Evolutionary conservation across 2,329 filamentous ascomycete species (phyloP), one percentile per base, ranked within the genome.

Genomic region (Eutypa lata): DNA sequence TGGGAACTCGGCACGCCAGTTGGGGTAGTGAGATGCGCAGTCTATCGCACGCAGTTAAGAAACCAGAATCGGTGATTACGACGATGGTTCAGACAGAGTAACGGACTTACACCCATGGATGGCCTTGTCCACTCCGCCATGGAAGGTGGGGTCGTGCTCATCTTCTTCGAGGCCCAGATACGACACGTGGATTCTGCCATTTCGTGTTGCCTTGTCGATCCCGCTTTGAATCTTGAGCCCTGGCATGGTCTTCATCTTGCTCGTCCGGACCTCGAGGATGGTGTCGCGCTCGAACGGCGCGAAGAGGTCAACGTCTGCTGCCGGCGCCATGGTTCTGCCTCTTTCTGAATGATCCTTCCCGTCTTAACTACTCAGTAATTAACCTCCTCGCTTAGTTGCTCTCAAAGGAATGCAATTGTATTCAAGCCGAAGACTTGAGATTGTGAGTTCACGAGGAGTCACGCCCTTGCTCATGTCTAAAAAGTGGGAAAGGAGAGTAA

Each of bases 121-220:
- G 0, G 84, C 85, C 65, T 87, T 88, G 54, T 89, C 85, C 0
- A 70, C 66, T 0, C 83, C 83, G 7, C 83, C 83, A 53, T 88
- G 85, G 49, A 83, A 82, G 1, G 77, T 79, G 24, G 75, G 77
- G 50, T 86, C 82, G 53, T 87, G 84, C 61, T 87, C 81, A 55
- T 88, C 85, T 5, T 70, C 76, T 16, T 78, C 74, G 14, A 86
- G 75, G 0, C 84, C 84, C 2, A 76, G 59, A 19, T 68, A 71
- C 2, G 66, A 70, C 35, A 85, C 73, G 3, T 71, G 65, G 3
- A 83, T 70, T 0, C 75, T 74, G 0, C 72, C 76, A 2, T 67
- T 31, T 7, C 76, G 71, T 2, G 73, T 50, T 0, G 58, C 60
- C 62, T 86, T 86, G 68, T 82, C 76, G 54, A 87, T 87, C 1